Evolutionary conservation across 345 rosid genomes (phyloP).

Genomic region (Garcia nutans): DNA sequence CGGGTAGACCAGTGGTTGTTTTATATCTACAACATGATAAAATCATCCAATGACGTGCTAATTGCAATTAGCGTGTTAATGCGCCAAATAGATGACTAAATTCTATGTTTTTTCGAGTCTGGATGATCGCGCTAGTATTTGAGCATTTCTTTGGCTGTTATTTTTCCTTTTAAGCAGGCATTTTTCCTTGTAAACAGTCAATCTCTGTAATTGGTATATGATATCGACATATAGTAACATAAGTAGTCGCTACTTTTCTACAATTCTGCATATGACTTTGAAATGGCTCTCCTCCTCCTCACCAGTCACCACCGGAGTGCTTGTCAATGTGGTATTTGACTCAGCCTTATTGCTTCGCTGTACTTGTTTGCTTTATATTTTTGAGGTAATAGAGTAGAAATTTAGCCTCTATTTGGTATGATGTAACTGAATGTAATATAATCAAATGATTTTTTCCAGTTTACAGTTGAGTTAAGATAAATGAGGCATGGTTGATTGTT

Average conservation of each 20-base stretch:
- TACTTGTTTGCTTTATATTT: too few species aligned
- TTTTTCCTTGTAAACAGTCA: too few species aligned
- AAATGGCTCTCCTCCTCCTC: too few species aligned
- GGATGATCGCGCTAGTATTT: not conserved
- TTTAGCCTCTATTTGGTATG: not conserved
- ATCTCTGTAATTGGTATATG: not conserved
- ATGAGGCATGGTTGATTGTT: slow-evolving; percentile 5
- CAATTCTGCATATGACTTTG: too few species aligned
- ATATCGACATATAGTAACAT: not conserved
- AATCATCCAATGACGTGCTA: not conserved
- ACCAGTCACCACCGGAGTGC: too few species aligned
- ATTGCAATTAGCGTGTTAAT: not conserved
- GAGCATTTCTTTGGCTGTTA: not conserved
- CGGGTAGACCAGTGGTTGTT: not conserved
- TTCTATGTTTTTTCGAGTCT: not conserved
- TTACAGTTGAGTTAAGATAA: not conserved
- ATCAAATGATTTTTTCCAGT: not conserved
- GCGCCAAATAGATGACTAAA: not conserved
- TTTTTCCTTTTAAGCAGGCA: too few species aligned
- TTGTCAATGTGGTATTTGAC: too few species aligned
- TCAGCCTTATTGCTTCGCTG: too few species aligned
- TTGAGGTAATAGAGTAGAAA: too few species aligned
- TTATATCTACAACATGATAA: not conserved
- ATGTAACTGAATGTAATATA: not conserved
- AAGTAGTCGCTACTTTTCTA: too few species aligned